Conservation (phyloP, 192 early-diverging fungal genomes). For the Coemansia sp. region DNA sequence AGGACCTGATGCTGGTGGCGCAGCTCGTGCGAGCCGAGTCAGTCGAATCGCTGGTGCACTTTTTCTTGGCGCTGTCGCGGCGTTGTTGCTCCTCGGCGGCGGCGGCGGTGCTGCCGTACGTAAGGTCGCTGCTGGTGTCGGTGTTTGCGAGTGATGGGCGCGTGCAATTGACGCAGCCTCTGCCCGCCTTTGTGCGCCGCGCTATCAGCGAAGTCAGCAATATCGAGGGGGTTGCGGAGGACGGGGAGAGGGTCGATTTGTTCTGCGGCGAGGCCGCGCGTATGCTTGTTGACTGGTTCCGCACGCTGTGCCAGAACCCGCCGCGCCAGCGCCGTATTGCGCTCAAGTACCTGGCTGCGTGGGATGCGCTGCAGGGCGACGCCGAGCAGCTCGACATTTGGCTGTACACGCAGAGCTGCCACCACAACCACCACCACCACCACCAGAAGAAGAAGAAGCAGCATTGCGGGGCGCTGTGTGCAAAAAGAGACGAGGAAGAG, state of each 20-base stretch:
- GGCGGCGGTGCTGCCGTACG: conserved; percentile 25
- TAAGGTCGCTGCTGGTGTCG: conserved; percentile 40
- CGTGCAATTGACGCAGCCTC: conserved; percentile 20
- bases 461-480: too few relatives aligned
- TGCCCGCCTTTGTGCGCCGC: conserved; percentile 13
- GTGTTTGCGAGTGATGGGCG: conserved; percentile 10
- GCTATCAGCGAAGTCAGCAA: conserved; percentile 22
- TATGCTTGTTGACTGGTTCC: conserved; percentile 40
- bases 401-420: conserved; percentile 11
- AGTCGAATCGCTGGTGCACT: conserved; percentile 30
- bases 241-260: background rate
- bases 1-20: conserved; percentile 15
- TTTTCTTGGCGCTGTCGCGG: conserved; percentile 15
- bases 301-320: conserved; percentile 43
- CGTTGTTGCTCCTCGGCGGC: background rate
- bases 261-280: conserved; percentile 26
- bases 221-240: background rate
- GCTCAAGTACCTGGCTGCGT: conserved; percentile 28
- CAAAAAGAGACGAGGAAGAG: too few relatives aligned
- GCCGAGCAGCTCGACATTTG: conserved; percentile 43
- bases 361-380: conserved; percentile 48
- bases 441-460: too few relatives aligned
- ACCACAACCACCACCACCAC: too few relatives aligned
- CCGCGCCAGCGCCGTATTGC: conserved; percentile 35
- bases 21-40: conserved; percentile 7